Evolutionary conservation across 2,329 filamentous ascomycete genomes (phyloP), one percentile per base, ranked within the genome.

Genomic region (Fusarium penzigii): DNA sequence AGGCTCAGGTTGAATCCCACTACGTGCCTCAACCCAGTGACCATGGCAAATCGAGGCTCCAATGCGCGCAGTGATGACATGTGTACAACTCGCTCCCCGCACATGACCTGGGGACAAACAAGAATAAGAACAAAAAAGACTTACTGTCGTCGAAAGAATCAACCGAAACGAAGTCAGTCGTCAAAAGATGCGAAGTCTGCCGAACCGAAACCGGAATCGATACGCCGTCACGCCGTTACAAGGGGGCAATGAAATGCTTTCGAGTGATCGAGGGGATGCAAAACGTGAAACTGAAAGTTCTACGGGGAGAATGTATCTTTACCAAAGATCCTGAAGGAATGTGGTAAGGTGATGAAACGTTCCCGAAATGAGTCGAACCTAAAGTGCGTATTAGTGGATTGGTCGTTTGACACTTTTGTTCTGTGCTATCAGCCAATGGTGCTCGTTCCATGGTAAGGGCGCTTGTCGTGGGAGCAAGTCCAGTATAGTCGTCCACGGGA

Each of bases 351-450:
- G 66, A 65, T 65, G 48, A 68, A 70, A 69, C 67, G 68, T 71
- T 73, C 66, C 69, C 62, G 65, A 72, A 73, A 72, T 69, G 64
- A 73, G 69, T 65, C 70, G 66, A 73, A 73, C 71, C 71, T 73
- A 46, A 20, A 3, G 14, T n/a, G 38, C n/a, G 20, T 25, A 55
- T 71, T 58, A 72, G 67, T 49, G 51, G 42, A 20, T 20, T 34
- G 25, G 14, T 13, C 29, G 6, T 46, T 25, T 7, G 7, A 5
- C 20, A 25, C 20, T 25, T 25, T 4, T 7, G 7, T 25, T 25
- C 20, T 25, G 20, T 25, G 20, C 20, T 25, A 25, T 4, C 20
- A 25, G 20, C 20, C 20, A 7, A 25, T 25, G 20, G 20, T 25
- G 20, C 20, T 25, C 7, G 20, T 25, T 25, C 20, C 20, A 25